Evolutionary conservation across 108 stramenopile genomes (phyloP).

Genomic region (Parmales sp.): DNA sequence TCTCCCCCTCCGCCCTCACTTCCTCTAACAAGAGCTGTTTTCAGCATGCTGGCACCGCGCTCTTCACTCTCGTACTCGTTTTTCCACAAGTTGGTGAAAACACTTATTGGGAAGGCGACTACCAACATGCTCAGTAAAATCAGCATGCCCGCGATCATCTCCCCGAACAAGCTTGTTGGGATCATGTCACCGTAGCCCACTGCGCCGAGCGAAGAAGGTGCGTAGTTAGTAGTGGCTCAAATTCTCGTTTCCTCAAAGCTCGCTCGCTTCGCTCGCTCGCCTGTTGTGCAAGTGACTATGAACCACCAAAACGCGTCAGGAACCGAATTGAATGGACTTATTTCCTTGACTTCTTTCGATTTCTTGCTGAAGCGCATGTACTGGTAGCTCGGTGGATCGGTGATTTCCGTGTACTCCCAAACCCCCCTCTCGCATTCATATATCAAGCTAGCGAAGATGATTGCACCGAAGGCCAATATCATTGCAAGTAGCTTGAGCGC

Average conservation of each 20-base stretch:
- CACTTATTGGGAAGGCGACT: conserved; percentile 64
- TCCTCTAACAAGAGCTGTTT: no score
- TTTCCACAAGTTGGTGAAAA: conserved; percentile 59
- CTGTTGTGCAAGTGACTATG: conserved; percentile 38
- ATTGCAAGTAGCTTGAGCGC: conserved; percentile 40
- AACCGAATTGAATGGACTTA: conserved; percentile 48
- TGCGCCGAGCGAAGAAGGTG: no score
- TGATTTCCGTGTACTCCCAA: conserved; percentile 47
- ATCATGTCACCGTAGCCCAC: conserved; percentile 19
- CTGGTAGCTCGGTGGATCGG: conserved; percentile 28
- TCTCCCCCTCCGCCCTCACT: no score
- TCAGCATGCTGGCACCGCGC: no score
- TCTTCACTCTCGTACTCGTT: conserved; percentile 49
- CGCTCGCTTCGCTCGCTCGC: no score
- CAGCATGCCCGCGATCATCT: conserved; percentile 37
- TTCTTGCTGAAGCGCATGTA: conserved; percentile 32
- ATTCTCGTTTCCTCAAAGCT: no score
- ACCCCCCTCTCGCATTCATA: conserved; percentile 19
- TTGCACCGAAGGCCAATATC: conserved; percentile 45
- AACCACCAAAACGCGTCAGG: conserved; percentile 65
- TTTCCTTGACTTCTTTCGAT: conserved; percentile 43
- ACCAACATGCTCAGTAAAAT: conserved; percentile 58
- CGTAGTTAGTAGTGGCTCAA: neutral
- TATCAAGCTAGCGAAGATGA: conserved; percentile 52
- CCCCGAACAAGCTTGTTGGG: conserved; percentile 40